Percentiles rank a stretch among this genome's conserved stretches.
phyloP scores from a whole-genome alignment of 257 asterid species.

The Penstemon newberryi region DNA sequence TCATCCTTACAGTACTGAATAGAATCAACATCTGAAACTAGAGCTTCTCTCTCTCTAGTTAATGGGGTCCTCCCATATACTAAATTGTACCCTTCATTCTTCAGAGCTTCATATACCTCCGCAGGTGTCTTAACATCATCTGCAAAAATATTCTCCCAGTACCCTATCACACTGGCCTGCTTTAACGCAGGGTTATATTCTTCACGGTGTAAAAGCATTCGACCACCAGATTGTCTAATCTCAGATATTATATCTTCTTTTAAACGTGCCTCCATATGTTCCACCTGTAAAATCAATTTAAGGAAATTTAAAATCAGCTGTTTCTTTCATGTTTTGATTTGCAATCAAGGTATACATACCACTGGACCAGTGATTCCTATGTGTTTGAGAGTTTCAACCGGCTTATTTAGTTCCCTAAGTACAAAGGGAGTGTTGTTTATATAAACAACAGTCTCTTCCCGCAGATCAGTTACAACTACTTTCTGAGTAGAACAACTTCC shows the following conservation, averaged over 20 bases:
- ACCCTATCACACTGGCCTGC: slow-evolving; percentile 86
- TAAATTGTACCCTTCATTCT: slow-evolving; percentile 61
- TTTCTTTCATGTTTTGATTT: slow-evolving; percentile 24
- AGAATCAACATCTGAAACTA: slow-evolving; percentile 89
- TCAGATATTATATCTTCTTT: slow-evolving; percentile 88
- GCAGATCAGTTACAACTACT: slow-evolving; percentile 75
- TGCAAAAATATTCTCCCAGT: slow-evolving; percentile 89
- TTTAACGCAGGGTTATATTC: slow-evolving; percentile 78
- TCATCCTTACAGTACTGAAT: slow-evolving; percentile 84
- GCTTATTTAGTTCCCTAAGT: slow-evolving; percentile 91
- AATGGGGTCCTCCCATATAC: slow-evolving; percentile 85
- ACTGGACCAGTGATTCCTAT: slow-evolving; percentile 92
- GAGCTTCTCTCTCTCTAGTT: slow-evolving; percentile 95
- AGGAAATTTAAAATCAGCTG: slow-evolving; percentile 20
- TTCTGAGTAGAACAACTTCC: slow-evolving; percentile 47
- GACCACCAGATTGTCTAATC: slow-evolving; percentile 83
- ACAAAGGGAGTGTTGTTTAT: slow-evolving; percentile 90
- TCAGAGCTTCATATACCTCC: slow-evolving; percentile 78
- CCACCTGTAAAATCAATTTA: slow-evolving; percentile 63
- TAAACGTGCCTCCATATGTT: slow-evolving; percentile 90
- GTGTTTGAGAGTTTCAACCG: slow-evolving; percentile 91
- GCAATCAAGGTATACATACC: slow-evolving; percentile 64
- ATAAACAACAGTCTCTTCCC: slow-evolving; percentile 97
- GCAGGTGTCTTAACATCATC: slow-evolving; percentile 94
- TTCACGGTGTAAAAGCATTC: slow-evolving; percentile 98